Conservation (phyloP, 257 asterid genomes). For the Solanum arcanum region DNA sequence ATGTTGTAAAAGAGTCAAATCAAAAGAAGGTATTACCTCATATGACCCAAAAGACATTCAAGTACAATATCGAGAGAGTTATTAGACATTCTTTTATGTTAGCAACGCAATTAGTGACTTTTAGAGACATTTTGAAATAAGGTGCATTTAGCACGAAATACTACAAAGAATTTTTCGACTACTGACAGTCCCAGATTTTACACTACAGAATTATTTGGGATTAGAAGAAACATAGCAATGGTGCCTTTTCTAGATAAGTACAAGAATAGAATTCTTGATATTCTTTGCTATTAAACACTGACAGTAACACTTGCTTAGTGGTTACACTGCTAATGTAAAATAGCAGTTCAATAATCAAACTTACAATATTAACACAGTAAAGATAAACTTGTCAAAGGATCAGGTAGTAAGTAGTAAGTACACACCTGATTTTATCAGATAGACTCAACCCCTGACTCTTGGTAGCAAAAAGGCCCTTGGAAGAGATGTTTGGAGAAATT, state of each 20-base stretch:
- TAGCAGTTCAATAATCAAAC: background rate
- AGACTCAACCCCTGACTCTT: background rate
- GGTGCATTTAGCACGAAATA: background rate
- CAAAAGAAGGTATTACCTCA: background rate
- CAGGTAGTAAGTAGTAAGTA: background rate
- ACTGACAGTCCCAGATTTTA: background rate
- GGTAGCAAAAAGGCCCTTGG: background rate
- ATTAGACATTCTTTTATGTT: background rate
- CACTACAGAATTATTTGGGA: background rate
- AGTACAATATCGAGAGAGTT: background rate
- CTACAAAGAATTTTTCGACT: background rate
- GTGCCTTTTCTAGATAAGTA: background rate
- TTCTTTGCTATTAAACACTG: background rate
- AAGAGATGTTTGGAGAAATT: background rate
- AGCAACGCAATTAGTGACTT: background rate
- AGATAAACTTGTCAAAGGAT: background rate
- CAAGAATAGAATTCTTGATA: background rate
- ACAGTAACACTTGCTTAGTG: background rate
- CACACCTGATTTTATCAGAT: constrained; percentile 7
- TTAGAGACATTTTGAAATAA: background rate
- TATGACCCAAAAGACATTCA: background rate
- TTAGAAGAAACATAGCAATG: background rate
- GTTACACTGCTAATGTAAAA: background rate
- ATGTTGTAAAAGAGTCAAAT: background rate
- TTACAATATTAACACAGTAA: background rate